phyloP scores from a whole-genome alignment of 441 rosid genomes.

The Erodium moschatum region DNA sequence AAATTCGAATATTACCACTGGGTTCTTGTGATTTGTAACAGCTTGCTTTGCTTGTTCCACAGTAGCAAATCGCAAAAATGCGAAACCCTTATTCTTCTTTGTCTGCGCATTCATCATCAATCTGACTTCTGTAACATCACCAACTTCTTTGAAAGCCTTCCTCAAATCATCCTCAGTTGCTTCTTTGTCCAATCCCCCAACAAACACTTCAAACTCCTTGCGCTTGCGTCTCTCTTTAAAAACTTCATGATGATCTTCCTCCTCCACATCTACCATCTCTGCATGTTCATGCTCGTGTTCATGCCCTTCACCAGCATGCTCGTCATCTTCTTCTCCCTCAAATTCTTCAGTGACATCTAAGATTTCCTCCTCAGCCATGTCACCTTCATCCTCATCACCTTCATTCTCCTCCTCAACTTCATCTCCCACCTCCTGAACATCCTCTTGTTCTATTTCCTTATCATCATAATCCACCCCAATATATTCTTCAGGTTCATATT shows the following conservation, averaged over 20 bases:
- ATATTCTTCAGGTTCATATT: slow-evolving; percentile 63
- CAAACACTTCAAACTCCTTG: slow-evolving; percentile 92
- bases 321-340: slow-evolving; percentile 58
- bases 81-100: slow-evolving; percentile 90
- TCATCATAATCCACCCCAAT: slow-evolving; percentile 30
- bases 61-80: slow-evolving; percentile 85
- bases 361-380: slow-evolving; percentile 56
- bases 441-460: slow-evolving; percentile 55
- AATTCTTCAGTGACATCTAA: slow-evolving; percentile 54
- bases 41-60: slow-evolving; percentile 89
- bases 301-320: slow-evolving; percentile 40
- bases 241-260: slow-evolving; percentile 62
- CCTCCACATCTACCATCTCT: slow-evolving; percentile 56
- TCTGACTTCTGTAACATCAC: slow-evolving; percentile 77
- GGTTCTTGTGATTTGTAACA: slow-evolving; percentile 65
- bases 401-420: slow-evolving; percentile 65
- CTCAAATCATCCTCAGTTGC: slow-evolving; percentile 69
- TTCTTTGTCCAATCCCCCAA: slow-evolving; percentile 86
- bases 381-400: slow-evolving; percentile 26
- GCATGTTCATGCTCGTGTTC: slow-evolving; percentile 29
- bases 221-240: slow-evolving; percentile 82
- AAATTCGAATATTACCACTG: slow-evolving; percentile 61
- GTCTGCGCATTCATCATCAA: slow-evolving; percentile 83
- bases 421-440: slow-evolving; percentile 38
- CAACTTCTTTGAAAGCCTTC: slow-evolving; percentile 68